These are phyloP conservation scores for Lunasporangiospora selenospora DNA, from an alignment of 192 early-diverging fungal species.

Conservation along the genomic window DNA sequence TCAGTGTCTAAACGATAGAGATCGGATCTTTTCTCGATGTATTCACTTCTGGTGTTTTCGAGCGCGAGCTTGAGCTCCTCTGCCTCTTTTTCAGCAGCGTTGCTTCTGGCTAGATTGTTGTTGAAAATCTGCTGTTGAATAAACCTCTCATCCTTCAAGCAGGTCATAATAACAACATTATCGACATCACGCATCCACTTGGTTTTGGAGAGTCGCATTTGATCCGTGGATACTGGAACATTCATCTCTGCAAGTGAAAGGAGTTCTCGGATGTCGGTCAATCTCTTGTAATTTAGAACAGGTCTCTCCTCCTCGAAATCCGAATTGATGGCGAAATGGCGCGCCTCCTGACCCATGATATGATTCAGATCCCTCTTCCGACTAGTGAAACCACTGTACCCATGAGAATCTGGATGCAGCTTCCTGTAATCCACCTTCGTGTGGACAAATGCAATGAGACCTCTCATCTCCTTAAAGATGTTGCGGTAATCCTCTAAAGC, in stretches of 20 bases:
- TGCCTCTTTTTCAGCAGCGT: too few relatives aligned
- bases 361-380: background rate
- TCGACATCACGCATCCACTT: background rate
- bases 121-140: too few relatives aligned
- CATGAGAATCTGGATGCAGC: background rate
- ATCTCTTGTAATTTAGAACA: background rate
- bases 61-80: too few relatives aligned
- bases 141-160: too few relatives aligned
- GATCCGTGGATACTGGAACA: background rate
- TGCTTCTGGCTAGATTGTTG: too few relatives aligned
- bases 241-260: background rate
- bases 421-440: background rate
- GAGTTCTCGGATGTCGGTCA: background rate
- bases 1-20: too few relatives aligned
- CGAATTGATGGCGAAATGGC: slow-evolving; percentile 9
- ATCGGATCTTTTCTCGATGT: too few relatives aligned
- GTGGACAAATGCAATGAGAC: slow-evolving; percentile 10
- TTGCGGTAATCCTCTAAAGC: background rate
- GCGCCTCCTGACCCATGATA: slow-evolving; percentile 4
- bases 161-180: too few relatives aligned
- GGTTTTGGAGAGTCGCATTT: slow-evolving; percentile 9
- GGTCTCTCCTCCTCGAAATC: slow-evolving; percentile 11
- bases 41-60: too few relatives aligned
- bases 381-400: background rate
- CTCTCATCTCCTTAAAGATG: background rate